Evolutionary conservation across 2,329 filamentous ascomycete species (phyloP).

Genomic region (Sporothrix phasma): DNA sequence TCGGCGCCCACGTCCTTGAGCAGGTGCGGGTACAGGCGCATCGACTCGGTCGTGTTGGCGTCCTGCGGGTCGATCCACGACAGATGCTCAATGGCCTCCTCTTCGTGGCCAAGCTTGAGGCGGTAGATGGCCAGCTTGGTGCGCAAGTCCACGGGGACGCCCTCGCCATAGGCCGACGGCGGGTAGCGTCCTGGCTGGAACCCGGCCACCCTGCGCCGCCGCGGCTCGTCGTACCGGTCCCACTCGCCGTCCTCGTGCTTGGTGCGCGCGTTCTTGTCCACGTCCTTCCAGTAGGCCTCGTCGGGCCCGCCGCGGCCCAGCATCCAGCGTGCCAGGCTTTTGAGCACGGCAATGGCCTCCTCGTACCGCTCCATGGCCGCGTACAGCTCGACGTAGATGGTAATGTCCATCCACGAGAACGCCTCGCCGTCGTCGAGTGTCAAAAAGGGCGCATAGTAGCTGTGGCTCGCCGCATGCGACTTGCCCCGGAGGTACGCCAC

Average conservation of each 20-base stretch:
- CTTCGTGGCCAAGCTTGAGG: conserved; percentile 55
- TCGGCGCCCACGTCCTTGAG: conserved; percentile 55
- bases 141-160: conserved; percentile 71
- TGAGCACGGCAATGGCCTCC: conserved; percentile 60
- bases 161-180: conserved; percentile 54
- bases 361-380: conserved; percentile 52
- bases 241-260: conserved; percentile 75
- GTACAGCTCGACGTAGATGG: conserved; percentile 76
- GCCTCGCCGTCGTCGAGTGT: conserved; percentile 27
- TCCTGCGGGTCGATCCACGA: conserved; percentile 59
- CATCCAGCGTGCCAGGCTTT: conserved; percentile 68
- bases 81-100: conserved; percentile 65
- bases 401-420: conserved; percentile 69
- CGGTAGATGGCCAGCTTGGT: conserved; percentile 77
- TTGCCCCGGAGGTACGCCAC: conserved; percentile 29
- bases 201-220: conserved; percentile 51
- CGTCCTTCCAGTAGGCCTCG: conserved; percentile 66
- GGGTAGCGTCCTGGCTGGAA: conserved; percentile 49
- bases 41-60: conserved; percentile 34
- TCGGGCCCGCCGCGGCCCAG: conserved; percentile 52
- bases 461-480: conserved; percentile 23
- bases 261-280: conserved; percentile 39
- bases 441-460: conserved; percentile 11
- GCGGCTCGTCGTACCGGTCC: conserved; percentile 57
- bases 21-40: conserved; percentile 66